Base-by-base conservation (phyloP, 1,284 basidiomycete species). In the Veloporphyrellus conicus region DNA sequence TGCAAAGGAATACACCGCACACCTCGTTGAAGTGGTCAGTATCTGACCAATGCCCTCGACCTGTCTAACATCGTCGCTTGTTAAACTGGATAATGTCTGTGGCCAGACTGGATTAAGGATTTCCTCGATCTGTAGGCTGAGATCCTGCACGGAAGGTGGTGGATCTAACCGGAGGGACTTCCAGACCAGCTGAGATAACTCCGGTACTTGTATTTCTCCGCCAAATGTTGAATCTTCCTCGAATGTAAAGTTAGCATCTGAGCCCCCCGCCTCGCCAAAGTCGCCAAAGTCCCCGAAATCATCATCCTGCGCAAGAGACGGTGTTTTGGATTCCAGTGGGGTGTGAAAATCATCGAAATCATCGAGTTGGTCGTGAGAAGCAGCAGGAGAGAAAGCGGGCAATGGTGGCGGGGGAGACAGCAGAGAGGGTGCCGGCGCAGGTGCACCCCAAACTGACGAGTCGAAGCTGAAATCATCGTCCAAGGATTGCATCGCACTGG, bases 271-370 rank as follows among this genome's bases (percentile, higher is more conserved):
- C 54, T 90, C 90, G 47, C 80, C 88, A 66, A 90, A 90, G 58
- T 90, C 88, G 15, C 87, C 90, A 72, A 93, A 93, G 60, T 93
- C 89, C 41, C 83, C 88, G 66, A 87, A 89, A 50, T 87, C 87
- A 60, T 87, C 87, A 37, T 82, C 82, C 8, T 71, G 76, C 8
- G 60, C 71, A 10, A 69, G 70, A 23, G 63, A 66, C 19, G 66
- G 67, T 2, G 68, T 63, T 22, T 70, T 67, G 6, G 69, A 63
- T 55, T 75, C 72, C 27, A 71, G 65, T 36, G 82, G 77, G 10
- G 79, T 75, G 50, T 78, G 79, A 62, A 87, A 87, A 52, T 84
- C 83, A 52, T 86, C 84, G 35, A 81, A 77, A 50, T 79, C 81
- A 46, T 79, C 80, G 60, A 83, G 81, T 31, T 75, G 75, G 54